Base-by-base conservation (phyloP, 2,329 filamentous ascomycete species). In the Phyllosticta citribraziliensis region DNA sequence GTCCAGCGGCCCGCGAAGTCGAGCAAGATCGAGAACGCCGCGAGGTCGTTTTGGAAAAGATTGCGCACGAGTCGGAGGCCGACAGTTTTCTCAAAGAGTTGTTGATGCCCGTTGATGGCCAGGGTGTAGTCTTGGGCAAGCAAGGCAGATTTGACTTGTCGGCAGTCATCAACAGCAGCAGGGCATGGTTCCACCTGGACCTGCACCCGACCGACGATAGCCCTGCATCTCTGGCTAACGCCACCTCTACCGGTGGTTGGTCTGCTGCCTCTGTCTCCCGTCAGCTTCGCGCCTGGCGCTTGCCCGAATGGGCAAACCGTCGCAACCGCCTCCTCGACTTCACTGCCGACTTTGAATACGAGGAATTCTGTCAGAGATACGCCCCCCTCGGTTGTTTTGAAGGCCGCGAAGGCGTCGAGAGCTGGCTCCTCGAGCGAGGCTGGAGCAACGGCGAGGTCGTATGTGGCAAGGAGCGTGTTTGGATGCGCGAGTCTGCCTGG, bases 381-480 rank as follows among this genome's bases (percentile, higher is more conserved):
- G 80, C 85, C 5, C 79, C 84, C 5, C 82, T 99, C 0, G 94
- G 94, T 14, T 99, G 94, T 73, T 84, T 87, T 67, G 91, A 96
- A 65, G 94, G 94, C 61, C 86, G 85, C 64, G 94, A 99, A 64
- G 94, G 93, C 55, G 91, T 97, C 58, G 91, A 97, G 70, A 95
- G 84, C 68, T 99, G 93, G 91, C 82, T 95, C 62, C 82, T 97
- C 56, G 92, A 97, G 75, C 86, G 94, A 62, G 94, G 94, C 1
- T 99, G 94, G 94, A 97, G 91, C 76, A 99, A 99, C 67, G 94
- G 94, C 50, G 94, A 97, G 75, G 91, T 97, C 1, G 85, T 96
- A 5, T 80, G 97, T 33, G 94, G 94, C 60, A 87, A 86, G 62
- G 91, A 97, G 73, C 88, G 94, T 33, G 86, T 99, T 52, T 99